Percentiles rank a stretch among this genome's conserved stretches.
Conservation (phyloP, 257 asterid species). For the Coffea canephora region DNA sequence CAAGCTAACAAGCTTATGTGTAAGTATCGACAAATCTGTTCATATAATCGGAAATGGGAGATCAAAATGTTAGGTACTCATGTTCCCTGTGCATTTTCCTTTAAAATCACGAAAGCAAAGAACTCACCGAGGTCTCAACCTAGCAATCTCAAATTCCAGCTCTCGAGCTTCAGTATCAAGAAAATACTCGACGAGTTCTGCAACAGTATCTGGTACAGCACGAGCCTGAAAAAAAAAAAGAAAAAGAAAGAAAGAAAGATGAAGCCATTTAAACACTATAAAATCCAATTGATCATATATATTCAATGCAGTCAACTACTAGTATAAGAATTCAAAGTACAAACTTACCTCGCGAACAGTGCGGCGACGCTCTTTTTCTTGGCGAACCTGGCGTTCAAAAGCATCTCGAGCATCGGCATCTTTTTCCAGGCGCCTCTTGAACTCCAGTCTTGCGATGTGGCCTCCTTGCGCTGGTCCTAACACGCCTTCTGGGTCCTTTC, state of each 20-base stretch:
- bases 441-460: conserved; percentile 64
- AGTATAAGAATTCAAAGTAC: neutral
- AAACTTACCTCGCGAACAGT: conserved; percentile 57
- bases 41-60: no score
- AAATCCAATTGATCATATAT: no score
- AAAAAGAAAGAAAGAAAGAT: no score
- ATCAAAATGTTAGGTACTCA: no score
- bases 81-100: neutral
- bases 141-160: conserved; percentile 82
- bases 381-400: conserved; percentile 70
- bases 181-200: conserved; percentile 69
- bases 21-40: no score
- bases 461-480: conserved; percentile 62
- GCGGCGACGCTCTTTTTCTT: conserved; percentile 59
- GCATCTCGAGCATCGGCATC: conserved; percentile 69
- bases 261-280: no score
- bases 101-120: neutral
- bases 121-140: conserved; percentile 77
- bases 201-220: conserved; percentile 58
- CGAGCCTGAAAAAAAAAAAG: conserved; percentile 31
- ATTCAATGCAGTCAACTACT: no score
- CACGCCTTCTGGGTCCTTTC: conserved; percentile 93
- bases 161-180: conserved; percentile 95
- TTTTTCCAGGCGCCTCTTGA: conserved; percentile 62
- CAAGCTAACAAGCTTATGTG: no score